Conservation (phyloP, 192 early-diverging fungal genomes). For the Umbelopsis ramanniana region DNA sequence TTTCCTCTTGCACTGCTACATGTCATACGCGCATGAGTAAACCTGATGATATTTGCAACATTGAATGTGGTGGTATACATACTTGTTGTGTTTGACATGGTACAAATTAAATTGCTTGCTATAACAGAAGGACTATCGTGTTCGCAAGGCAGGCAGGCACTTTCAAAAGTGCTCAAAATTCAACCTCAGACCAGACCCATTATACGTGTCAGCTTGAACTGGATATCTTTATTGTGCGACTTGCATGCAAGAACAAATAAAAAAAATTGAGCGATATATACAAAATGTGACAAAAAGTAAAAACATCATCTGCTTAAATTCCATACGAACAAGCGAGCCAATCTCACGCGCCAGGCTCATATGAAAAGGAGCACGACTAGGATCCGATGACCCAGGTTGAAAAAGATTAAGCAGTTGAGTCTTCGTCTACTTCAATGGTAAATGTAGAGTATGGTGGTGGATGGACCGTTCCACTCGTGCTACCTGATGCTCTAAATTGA, state of each 20-base stretch:
- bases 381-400: no score
- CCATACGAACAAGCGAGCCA: neutral
- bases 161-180: neutral
- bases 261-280: neutral
- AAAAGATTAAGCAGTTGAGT: neutral
- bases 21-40: no score
- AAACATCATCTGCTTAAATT: neutral
- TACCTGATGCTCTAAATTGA: neutral
- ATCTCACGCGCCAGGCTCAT: neutral
- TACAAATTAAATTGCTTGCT: neutral
- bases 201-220: neutral
- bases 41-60: no score
- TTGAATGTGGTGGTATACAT: neutral
- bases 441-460: conserved; percentile 16
- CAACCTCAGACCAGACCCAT: neutral
- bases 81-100: neutral
- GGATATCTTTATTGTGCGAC: neutral
- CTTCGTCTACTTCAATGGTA: neutral
- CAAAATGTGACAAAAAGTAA: neutral
- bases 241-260: neutral
- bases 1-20: neutral
- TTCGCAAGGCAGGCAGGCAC: neutral
- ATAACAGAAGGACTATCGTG: neutral
- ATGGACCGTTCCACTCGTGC: neutral
- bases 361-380: no score